phyloP scores from a whole-genome alignment of 306 rosid species.

The Datisca glomerata region DNA sequence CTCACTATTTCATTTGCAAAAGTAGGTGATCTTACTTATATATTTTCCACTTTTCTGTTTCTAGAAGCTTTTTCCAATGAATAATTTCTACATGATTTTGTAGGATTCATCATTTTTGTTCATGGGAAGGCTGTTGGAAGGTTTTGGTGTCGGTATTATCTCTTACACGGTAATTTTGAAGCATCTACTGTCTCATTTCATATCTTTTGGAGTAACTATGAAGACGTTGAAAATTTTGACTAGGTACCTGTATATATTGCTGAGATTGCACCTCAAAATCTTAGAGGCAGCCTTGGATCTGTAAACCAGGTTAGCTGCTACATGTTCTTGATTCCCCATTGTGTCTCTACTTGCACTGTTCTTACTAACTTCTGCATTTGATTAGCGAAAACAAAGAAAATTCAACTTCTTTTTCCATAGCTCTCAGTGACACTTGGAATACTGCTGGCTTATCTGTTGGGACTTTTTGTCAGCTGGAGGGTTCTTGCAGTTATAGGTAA shows the following conservation, averaged over 20 bases:
- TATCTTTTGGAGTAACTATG: neutral
- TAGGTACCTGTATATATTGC: conserved; percentile 92
- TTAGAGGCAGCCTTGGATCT: conserved; percentile 81
- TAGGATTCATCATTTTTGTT: conserved; percentile 64
- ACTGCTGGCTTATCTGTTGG: conserved; percentile 63
- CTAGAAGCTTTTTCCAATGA: neutral
- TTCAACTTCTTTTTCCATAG: conserved; percentile 18
- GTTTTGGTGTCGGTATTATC: conserved; percentile 87
- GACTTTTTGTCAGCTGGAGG: conserved; percentile 74
- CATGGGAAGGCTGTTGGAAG: conserved; percentile 85
- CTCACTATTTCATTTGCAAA: conserved; percentile 72
- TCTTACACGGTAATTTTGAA: conserved; percentile 60
- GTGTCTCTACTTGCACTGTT: neutral
- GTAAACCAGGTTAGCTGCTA: conserved; percentile 57
- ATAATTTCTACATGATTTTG: conserved; percentile 3
- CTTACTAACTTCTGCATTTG: neutral
- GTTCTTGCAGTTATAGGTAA: conserved; percentile 73
- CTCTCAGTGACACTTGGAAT: conserved; percentile 71
- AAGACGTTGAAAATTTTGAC: conserved; percentile 5
- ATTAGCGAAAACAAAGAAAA: too few species aligned
- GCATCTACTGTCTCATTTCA: neutral
- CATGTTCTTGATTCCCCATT: conserved; percentile 9
- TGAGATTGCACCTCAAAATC: conserved; percentile 73
- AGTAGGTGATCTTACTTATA: conserved; percentile 26
- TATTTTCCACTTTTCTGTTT: neutral